These are phyloP conservation scores for Kwoniella dendrophila DNA, from an alignment of 768 basidiomycete genomes.

Conservation along the genomic window DNA sequence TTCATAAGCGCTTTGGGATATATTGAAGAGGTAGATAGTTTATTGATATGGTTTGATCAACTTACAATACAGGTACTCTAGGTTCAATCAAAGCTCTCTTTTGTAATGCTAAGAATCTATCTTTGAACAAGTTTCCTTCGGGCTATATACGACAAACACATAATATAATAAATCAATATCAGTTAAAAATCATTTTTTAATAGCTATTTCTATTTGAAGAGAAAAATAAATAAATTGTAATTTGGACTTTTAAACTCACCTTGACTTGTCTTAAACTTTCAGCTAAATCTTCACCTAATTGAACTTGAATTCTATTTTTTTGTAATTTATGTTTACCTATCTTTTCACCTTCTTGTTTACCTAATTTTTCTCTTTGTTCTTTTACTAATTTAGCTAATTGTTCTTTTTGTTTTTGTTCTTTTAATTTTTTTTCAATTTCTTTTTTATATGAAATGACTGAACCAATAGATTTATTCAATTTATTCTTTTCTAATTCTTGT, in stretches of 20 bases:
- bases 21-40: too few species aligned
- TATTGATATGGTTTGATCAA: slow-evolving; percentile 19
- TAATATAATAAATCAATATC: slow-evolving; percentile 1
- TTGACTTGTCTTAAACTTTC: slow-evolving; percentile 82
- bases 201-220: neutral
- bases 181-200: neutral
- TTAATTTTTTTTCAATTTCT: slow-evolving; percentile 44
- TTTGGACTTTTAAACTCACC: slow-evolving; percentile 65
- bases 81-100: slow-evolving; percentile 86
- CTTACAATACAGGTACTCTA: slow-evolving; percentile 74
- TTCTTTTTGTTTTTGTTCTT: slow-evolving; percentile 56
- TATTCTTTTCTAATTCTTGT: slow-evolving; percentile 66
- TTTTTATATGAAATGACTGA: slow-evolving; percentile 64
- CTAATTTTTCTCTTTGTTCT: slow-evolving; percentile 63
- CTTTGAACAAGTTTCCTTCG: slow-evolving; percentile 89
- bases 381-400: slow-evolving; percentile 59
- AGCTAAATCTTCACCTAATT: slow-evolving; percentile 84
- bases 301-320: slow-evolving; percentile 72
- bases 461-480: slow-evolving; percentile 66
- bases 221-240: slow-evolving; percentile 1
- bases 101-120: slow-evolving; percentile 83
- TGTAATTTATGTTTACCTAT: slow-evolving; percentile 79
- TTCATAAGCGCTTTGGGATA: neutral
- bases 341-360: slow-evolving; percentile 69
- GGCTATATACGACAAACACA: slow-evolving; percentile 63